Evolutionary conservation across 106 monocot species (phyloP).

Genomic region (Posidonia australis): DNA sequence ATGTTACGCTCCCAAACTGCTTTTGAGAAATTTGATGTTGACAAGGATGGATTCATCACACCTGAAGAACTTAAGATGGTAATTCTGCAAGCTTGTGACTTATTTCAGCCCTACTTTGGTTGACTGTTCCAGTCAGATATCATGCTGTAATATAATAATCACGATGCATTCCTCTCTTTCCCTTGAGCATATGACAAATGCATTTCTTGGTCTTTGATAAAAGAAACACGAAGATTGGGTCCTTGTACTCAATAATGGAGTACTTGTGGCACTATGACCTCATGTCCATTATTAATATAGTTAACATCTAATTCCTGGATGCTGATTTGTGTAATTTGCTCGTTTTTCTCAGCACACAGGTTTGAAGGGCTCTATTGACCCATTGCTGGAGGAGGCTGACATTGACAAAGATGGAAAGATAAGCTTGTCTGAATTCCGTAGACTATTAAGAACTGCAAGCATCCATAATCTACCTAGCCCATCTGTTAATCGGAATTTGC

Average conservation of each 20-base stretch:
- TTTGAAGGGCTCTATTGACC: conserved; percentile 72
- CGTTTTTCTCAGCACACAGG: conserved; percentile 51
- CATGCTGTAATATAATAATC: too few species aligned
- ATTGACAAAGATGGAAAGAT: conserved; percentile 91
- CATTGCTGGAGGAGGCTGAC: conserved; percentile 79
- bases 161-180: too few species aligned
- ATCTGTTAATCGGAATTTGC: not conserved
- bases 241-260: too few species aligned
- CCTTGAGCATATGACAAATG: too few species aligned
- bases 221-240: too few species aligned
- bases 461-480: conserved; percentile 5
- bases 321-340: not conserved
- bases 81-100: too few species aligned
- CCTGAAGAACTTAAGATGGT: conserved; percentile 89
- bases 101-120: too few species aligned
- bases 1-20: conserved; percentile 52
- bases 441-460: conserved; percentile 78
- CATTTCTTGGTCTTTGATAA: too few species aligned
- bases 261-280: too few species aligned
- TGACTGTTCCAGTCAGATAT: too few species aligned
- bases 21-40: conserved; percentile 85
- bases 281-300: too few species aligned
- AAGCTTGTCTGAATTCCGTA: conserved; percentile 81
- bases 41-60: conserved; percentile 83
- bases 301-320: too few species aligned